Conservation (phyloP, 306 rosid species). For the Betula pendula region DNA sequence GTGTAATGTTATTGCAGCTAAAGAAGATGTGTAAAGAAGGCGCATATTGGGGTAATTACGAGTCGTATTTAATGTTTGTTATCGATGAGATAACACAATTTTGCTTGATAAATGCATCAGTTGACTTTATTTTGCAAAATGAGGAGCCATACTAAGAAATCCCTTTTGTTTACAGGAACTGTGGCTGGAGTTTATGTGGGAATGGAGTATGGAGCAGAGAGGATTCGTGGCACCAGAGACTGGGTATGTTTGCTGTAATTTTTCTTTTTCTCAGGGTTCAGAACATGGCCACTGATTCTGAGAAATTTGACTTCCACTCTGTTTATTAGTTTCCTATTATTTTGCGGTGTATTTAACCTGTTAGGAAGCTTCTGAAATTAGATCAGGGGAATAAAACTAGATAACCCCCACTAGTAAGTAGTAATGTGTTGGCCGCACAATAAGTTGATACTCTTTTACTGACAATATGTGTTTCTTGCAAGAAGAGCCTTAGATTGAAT, state of each 20-base stretch:
- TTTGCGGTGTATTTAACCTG: not conserved
- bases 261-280: not conserved
- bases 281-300: not conserved
- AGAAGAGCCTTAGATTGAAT: not conserved
- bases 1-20: conserved; percentile 58
- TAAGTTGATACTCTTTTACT: not conserved
- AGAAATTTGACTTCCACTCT: not conserved
- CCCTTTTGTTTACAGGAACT: conserved; percentile 48
- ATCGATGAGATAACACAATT: not conserved
- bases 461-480: not conserved
- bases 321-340: not conserved
- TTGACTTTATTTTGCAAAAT: conserved; percentile 1
- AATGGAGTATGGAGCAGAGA: conserved; percentile 70
- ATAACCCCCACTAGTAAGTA: not conserved
- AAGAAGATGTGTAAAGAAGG: conserved; percentile 98
- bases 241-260: conserved; percentile 58
- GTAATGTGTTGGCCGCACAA: not conserved
- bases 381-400: not conserved
- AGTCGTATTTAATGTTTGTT: conserved; percentile 18
- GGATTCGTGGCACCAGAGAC: conserved; percentile 73
- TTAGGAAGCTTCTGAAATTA: not conserved
- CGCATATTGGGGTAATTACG: conserved; percentile 86
- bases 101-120: conserved; percentile 11
- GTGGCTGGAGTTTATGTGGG: conserved; percentile 85
- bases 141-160: conserved; percentile 5